A percentile compares a stretch with the other conserved stretches of the same genome.
Conservation (phyloP, 1,284 basidiomycete species). For the Malassezia vespertilionis region DNA sequence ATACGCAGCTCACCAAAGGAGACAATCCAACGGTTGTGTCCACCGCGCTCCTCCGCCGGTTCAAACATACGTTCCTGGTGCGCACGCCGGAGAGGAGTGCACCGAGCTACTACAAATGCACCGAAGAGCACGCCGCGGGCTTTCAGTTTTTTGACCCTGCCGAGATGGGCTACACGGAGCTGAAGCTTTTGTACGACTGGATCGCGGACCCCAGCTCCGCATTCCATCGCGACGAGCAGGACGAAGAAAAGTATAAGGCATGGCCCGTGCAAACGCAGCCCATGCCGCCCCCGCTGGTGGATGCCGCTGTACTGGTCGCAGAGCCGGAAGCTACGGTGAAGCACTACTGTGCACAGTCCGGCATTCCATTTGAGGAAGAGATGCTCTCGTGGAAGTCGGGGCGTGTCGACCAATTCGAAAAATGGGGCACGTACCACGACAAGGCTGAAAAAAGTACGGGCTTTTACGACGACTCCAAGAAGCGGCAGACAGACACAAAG, state of each 20-base stretch:
- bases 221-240: conserved; percentile 25
- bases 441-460: conserved; percentile 39
- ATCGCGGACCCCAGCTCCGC: conserved; percentile 32
- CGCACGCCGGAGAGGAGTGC: conserved; percentile 40
- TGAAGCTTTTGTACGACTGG: conserved; percentile 38
- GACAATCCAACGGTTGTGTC: conserved; percentile 45
- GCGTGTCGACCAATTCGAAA: conserved; percentile 34
- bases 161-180: conserved; percentile 36
- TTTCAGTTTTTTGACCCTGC: conserved; percentile 41
- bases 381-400: conserved; percentile 43
- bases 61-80: conserved; percentile 43
- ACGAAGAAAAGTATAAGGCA: conserved; percentile 8
- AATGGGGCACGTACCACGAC: conserved; percentile 41
- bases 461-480: conserved; percentile 24
- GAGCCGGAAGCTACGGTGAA: conserved; percentile 30
- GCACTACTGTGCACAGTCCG: conserved; percentile 31
- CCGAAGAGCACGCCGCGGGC: conserved; percentile 37
- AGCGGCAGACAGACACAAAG: neutral
- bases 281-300: conserved; percentile 33
- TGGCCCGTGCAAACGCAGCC: conserved; percentile 21
- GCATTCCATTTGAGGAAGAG: conserved; percentile 29
- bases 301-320: conserved; percentile 29
- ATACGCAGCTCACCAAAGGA: conserved; percentile 16
- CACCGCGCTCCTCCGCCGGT: conserved; percentile 31
- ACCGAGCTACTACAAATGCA: conserved; percentile 40